A percentile compares a stretch with the other conserved stretches of the same genome.
Conservation (phyloP, 805 yeast species). For the Metschnikowia noctiluminum region DNA sequence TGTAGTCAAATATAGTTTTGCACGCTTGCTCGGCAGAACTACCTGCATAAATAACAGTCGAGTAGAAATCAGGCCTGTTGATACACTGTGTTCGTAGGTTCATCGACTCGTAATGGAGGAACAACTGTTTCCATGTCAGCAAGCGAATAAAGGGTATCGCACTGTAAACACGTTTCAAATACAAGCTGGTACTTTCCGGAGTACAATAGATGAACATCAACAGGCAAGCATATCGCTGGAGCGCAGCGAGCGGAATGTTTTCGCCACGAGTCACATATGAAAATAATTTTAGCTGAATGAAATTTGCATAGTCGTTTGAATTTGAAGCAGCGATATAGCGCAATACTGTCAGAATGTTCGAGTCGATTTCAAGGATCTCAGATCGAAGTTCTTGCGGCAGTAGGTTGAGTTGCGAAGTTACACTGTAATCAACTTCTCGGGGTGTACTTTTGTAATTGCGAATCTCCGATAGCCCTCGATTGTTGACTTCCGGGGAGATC, state of each 20-base stretch:
- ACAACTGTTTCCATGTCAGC: slow-evolving; percentile 35
- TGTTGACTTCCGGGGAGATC: slow-evolving; percentile 29
- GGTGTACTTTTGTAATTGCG: slow-evolving; percentile 10
- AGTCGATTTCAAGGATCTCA: slow-evolving; percentile 30
- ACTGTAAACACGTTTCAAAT: slow-evolving; percentile 22
- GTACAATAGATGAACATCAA: slow-evolving; percentile 32
- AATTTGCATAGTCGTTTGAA: slow-evolving; percentile 30
- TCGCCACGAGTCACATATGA: slow-evolving; percentile 23
- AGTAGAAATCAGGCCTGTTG: slow-evolving; percentile 36
- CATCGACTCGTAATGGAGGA: slow-evolving; percentile 29
- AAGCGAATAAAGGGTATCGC: slow-evolving; percentile 29
- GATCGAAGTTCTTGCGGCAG: slow-evolving; percentile 9
- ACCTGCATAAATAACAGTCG: slow-evolving; percentile 20
- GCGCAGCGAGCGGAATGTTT: slow-evolving; percentile 23
- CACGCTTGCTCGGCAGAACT: slow-evolving; percentile 24
- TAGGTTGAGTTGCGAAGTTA: slow-evolving; percentile 1
- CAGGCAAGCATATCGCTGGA: slow-evolving; percentile 35
- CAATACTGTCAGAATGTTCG: slow-evolving; percentile 27
- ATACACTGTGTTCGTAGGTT: slow-evolving; percentile 35
- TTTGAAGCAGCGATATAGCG: slow-evolving; percentile 37
- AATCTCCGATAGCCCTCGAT: slow-evolving; percentile 27
- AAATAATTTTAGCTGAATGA: slow-evolving; percentile 25
- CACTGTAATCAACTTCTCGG: slow-evolving; percentile 4
- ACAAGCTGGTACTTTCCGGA: slow-evolving; percentile 20
- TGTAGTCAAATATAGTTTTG: slow-evolving; percentile 32